Conservation (phyloP, 495 filamentous ascomycete species). For the Aspergillus nanangensis region DNA sequence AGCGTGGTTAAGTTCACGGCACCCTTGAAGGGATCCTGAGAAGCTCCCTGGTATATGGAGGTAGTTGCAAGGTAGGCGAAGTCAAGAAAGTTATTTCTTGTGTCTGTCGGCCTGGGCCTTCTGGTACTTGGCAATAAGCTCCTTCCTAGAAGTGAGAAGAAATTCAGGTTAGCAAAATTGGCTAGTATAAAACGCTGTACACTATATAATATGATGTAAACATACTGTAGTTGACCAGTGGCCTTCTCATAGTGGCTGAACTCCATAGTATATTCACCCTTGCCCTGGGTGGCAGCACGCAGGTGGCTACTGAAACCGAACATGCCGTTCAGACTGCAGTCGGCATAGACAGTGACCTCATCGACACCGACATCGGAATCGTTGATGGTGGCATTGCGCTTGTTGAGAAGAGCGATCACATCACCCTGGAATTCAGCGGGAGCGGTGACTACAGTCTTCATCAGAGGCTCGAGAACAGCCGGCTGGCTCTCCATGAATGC, state of each 20-base stretch:
- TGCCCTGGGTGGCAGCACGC: conserved; percentile 92
- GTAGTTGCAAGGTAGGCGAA: not conserved
- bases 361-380: conserved; percentile 94
- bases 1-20: no score
- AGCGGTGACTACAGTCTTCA: conserved; percentile 96
- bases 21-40: not conserved
- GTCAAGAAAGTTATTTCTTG: conserved; percentile 49
- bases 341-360: conserved; percentile 91
- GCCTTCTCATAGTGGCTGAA: conserved; percentile 92
- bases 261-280: conserved; percentile 99
- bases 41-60: not conserved
- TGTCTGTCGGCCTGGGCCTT: conserved; percentile 77
- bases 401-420: conserved; percentile 91
- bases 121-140: conserved; percentile 81
- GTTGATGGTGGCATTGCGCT: conserved; percentile 90
- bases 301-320: conserved; percentile 92
- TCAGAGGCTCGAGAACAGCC: conserved; percentile 86
- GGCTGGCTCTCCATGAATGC: conserved; percentile 77
- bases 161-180: conserved; percentile 1
- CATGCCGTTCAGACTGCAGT: conserved; percentile 93
- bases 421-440: conserved; percentile 98
- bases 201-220: conserved; percentile 21
- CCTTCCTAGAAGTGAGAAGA: conserved; percentile 53
- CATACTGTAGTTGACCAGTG: conserved; percentile 84
- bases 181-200: not conserved